Conservation (phyloP, 169 alveolate genomes). For the Cryptosporidium felis region DNA sequence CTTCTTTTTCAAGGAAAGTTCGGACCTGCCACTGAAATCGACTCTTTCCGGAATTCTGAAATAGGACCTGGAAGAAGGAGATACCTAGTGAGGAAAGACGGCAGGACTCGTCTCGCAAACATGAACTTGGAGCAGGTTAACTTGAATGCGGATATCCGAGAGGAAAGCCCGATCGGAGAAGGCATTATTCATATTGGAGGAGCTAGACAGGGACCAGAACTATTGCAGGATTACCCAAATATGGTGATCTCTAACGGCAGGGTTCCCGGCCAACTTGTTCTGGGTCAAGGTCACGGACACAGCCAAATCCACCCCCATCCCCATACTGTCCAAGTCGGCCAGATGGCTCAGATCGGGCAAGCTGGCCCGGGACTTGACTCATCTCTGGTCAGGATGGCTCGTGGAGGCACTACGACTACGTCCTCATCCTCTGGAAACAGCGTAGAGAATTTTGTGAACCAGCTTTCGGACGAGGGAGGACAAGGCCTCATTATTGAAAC, state of each 20-base stretch:
- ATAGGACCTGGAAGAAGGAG: no score
- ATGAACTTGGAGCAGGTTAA: neutral
- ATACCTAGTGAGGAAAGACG: no score
- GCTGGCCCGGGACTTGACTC: slow-evolving; percentile 1
- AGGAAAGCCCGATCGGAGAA: slow-evolving; percentile 5
- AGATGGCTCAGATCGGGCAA: neutral
- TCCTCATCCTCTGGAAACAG: slow-evolving; percentile 69
- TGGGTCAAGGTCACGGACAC: neutral
- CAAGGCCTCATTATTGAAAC: slow-evolving; percentile 75
- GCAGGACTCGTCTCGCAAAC: neutral
- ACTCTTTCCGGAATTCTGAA: no score
- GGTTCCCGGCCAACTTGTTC: neutral
- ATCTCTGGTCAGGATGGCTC: neutral
- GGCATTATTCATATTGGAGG: neutral
- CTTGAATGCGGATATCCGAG: neutral
- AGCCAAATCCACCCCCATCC: neutral
- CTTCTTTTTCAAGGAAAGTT: no score
- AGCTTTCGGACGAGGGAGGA: neutral
- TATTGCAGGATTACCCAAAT: neutral
- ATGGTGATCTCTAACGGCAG: no score
- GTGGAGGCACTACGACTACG: slow-evolving; percentile 52
- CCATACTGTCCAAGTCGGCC: neutral
- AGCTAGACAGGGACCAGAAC: neutral
- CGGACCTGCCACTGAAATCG: no score
- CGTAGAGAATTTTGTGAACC: slow-evolving; percentile 19